phyloP scores from a whole-genome alignment of 176 grass and related monocot genomes.

The Pharus latifolius region DNA sequence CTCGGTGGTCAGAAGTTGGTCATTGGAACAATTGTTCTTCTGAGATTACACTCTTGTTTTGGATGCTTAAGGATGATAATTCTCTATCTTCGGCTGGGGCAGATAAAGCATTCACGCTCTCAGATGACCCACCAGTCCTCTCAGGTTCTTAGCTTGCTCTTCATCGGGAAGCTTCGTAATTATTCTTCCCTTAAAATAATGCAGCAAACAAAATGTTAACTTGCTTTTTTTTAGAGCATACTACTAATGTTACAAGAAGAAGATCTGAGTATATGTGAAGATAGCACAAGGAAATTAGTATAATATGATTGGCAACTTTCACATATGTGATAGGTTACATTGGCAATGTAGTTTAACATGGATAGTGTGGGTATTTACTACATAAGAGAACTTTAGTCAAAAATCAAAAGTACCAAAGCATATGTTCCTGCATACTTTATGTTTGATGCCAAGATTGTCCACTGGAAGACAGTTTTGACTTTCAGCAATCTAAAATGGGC shows the following conservation, averaged over 20 bases:
- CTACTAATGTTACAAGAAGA: constrained; percentile 3
- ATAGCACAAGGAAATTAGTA: too few relatives aligned
- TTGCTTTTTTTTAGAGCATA: not conserved
- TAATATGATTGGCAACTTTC: not conserved
- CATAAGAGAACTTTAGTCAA: not conserved
- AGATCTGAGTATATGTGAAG: not conserved
- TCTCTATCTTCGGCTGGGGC: constrained; percentile 16
- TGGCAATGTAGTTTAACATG: not conserved
- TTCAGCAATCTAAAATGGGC: not conserved
- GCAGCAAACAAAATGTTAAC: not conserved
- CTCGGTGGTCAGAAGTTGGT: constrained; percentile 18
- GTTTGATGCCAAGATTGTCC: not conserved
- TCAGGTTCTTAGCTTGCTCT: constrained; percentile 16
- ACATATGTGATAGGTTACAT: not conserved
- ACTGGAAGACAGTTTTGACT: constrained; percentile 4
- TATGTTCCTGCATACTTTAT: not conserved
- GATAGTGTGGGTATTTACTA: not conserved
- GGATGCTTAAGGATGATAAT: constrained; percentile 1
- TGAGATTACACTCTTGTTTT: not conserved
- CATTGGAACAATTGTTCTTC: constrained; percentile 9
- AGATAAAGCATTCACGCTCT: constrained; percentile 19
- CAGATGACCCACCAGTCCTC: not conserved
- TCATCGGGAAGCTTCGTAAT: constrained; percentile 25
- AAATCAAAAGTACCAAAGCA: not conserved
- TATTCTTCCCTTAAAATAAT: constrained; percentile 35